phyloP scores from a whole-genome alignment of 2,329 filamentous ascomycete species.

The Colletotrichum kahawae region DNA sequence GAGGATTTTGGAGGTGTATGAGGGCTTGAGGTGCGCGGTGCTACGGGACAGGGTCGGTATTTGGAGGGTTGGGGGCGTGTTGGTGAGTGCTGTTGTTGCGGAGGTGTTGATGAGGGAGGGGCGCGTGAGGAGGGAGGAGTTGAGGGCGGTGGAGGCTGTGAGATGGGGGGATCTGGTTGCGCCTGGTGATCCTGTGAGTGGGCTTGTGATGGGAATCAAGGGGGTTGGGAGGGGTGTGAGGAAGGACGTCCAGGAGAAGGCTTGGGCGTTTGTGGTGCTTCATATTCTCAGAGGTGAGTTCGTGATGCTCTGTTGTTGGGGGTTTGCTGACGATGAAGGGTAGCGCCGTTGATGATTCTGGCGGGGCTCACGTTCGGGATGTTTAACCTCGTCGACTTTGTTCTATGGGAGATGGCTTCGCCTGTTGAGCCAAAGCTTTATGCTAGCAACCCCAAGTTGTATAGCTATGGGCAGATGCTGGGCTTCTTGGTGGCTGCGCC shows the following conservation, averaged over 20 bases:
- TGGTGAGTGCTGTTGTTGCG: slow-evolving; percentile 12
- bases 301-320: neutral
- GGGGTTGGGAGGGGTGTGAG: neutral
- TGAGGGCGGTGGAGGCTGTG: slow-evolving; percentile 2
- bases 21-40: neutral
- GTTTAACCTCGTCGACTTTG: slow-evolving; percentile 14
- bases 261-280: neutral
- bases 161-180: slow-evolving; percentile 17
- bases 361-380: slow-evolving; percentile 8
- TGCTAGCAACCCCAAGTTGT: slow-evolving; percentile 13
- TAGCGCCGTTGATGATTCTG: slow-evolving; percentile 11
- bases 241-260: neutral
- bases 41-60: neutral
- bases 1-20: neutral
- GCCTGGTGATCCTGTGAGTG: slow-evolving; percentile 16
- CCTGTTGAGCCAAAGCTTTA: slow-evolving; percentile 10
- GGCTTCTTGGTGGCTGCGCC: neutral
- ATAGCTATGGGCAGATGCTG: slow-evolving; percentile 7
- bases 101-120: slow-evolving; percentile 1
- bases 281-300: slow-evolving; percentile 12
- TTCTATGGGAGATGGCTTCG: slow-evolving; percentile 12
- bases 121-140: neutral
- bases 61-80: neutral
- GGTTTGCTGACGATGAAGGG: neutral
- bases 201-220: neutral